Base-by-base conservation (phyloP, 495 filamentous ascomycete genomes). In the Platismatia glauca region DNA sequence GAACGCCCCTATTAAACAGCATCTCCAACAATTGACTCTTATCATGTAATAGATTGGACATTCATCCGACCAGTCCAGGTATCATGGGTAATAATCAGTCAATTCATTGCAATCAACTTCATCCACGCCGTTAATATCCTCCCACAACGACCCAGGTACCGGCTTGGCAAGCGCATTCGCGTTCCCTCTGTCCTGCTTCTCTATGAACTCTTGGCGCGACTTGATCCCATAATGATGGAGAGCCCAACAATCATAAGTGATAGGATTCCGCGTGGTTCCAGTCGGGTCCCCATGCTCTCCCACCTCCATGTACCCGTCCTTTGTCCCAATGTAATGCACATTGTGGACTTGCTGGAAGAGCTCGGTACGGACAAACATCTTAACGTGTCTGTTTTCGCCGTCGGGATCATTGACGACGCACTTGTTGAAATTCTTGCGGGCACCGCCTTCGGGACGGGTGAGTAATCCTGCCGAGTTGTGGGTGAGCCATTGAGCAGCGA, bases 381-480 rank as follows among this genome's bases (percentile, higher is more conserved):
- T 53, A 7, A 63, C 37, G 22, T 55, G 34, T 31, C 48, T 53
- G 24, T 57, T 33, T 41, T 34, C 48, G 29, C 24, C 34, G 9
- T 38, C 24, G 7, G 60, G 48, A 24, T 43, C 35, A 8, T 57
- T 50, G 27, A 35, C 38, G 18, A 63, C 41, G 38, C 61, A 63
- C 27, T 63, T 57, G 20, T 55, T 29, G n/a, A 57, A 63, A 31
- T 29, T 43, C 27, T 63, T 57, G 27, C 61, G 34, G 15, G 35
- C 35, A 27, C 43, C 61, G 13, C 24, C 27, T 18, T 31, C 13
- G 35, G 61, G 61, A 43, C 34, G 29, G 12, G 53, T 43, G 24
- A 63, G 53, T 7, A 63, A 46, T 13, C 61, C 61, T 24, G 22
- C 52, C n/a, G 61, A 63, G 38, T 20, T 63, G 55, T 63, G 61